These are phyloP conservation scores for Phytopythium kandeliae DNA, from an alignment of 352 stramenopile genomes.

Conservation along the genomic window DNA sequence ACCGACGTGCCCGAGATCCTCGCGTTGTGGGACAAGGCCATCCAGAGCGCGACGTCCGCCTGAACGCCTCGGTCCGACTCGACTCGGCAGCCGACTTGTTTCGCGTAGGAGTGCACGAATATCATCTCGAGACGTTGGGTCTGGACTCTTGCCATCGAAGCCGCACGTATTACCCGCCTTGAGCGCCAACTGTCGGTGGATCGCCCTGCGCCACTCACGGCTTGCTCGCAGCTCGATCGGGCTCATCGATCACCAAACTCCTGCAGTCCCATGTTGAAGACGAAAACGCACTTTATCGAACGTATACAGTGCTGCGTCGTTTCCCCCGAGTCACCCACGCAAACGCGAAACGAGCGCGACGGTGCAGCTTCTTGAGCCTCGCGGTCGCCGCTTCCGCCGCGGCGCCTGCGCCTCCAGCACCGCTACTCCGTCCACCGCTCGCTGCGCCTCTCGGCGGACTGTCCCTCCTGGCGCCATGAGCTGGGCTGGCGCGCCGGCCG, in stretches of 20 bases:
- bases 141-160: too few species aligned
- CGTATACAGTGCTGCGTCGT: background rate
- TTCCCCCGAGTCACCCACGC: background rate
- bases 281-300: background rate
- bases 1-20: conserved; percentile 25
- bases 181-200: too few species aligned
- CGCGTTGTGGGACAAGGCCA: conserved; percentile 12
- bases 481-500: background rate
- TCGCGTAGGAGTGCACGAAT: too few species aligned
- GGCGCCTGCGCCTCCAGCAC: background rate
- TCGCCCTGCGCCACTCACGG: too few species aligned
- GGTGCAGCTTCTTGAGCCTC: background rate
- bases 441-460: background rate
- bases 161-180: too few species aligned
- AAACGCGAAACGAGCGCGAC: background rate
- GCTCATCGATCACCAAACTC: too few species aligned
- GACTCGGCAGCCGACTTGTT: too few species aligned
- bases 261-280: too few species aligned
- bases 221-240: too few species aligned
- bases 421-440: background rate
- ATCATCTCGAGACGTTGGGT: too few species aligned
- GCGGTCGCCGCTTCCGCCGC: background rate
- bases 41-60: too few species aligned
- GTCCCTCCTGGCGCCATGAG: background rate
- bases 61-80: too few species aligned